Evolutionary conservation across 116 monocot genomes (phyloP).

Genomic region (Papilionanthe hybrid): DNA sequence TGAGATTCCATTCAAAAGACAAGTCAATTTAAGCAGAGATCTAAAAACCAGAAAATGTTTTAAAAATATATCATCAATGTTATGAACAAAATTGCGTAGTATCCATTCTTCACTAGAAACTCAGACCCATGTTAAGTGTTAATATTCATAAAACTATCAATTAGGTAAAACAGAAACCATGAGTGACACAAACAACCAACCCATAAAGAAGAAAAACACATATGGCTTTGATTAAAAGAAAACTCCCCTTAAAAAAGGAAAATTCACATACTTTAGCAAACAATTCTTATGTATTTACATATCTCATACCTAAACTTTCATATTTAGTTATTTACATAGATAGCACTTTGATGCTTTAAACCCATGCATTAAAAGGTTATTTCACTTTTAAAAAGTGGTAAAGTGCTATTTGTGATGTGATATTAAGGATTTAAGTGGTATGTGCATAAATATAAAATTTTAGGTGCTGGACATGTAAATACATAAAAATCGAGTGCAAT

Average conservation of each 20-base stretch:
- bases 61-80: neutral
- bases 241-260: neutral
- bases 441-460: too few relatives aligned
- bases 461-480: too few relatives aligned
- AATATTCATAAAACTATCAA: neutral
- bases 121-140: neutral
- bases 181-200: neutral
- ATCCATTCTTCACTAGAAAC: constrained; percentile 2
- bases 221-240: neutral
- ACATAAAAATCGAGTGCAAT: too few relatives aligned
- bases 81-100: neutral
- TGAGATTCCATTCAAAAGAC: neutral
- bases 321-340: too few relatives aligned
- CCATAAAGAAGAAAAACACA: neutral
- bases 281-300: too few relatives aligned
- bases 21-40: neutral
- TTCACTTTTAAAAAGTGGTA: too few relatives aligned
- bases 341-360: too few relatives aligned
- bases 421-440: too few relatives aligned
- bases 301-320: too few relatives aligned
- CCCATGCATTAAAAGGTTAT: too few relatives aligned
- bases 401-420: too few relatives aligned
- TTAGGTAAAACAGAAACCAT: neutral
- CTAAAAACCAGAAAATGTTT: neutral
- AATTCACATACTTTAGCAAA: neutral